phyloP scores from a whole-genome alignment of 495 filamentous ascomycete genomes.

The Hyaloscypha hepaticicola region DNA sequence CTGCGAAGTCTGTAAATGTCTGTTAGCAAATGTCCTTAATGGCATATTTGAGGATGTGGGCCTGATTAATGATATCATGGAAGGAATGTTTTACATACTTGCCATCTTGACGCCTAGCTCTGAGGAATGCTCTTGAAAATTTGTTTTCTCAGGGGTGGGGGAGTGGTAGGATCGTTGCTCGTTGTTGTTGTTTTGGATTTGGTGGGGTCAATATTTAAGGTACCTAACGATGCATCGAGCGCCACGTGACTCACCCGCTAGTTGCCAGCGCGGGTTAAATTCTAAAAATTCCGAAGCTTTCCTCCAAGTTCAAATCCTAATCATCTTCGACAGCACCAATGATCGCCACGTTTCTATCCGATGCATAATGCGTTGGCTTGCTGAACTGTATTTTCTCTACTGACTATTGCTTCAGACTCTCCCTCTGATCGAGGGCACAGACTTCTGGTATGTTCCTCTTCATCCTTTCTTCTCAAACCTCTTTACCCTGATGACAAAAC shows the following conservation, averaged over 20 bases:
- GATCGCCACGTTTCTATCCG: not conserved
- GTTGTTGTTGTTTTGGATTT: not conserved
- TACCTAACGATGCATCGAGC: not conserved
- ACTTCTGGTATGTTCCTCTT: conserved; percentile 14
- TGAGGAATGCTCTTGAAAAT: not conserved
- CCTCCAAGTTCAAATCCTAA: not conserved
- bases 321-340: not conserved
- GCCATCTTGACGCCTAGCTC: conserved; percentile 22
- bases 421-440: not conserved
- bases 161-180: not conserved
- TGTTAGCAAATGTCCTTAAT: conserved; percentile 15
- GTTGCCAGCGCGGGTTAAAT: not conserved
- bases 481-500: conserved; percentile 30
- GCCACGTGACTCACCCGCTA: not conserved
- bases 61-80: not conserved
- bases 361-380: not conserved
- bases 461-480: not conserved
- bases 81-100: conserved; percentile 19
- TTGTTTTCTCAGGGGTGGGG: not conserved
- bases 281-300: not conserved
- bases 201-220: not conserved
- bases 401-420: not conserved
- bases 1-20: conserved; percentile 46
- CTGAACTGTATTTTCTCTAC: not conserved
- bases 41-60: not conserved